Base-by-base conservation (phyloP, 352 stramenopile genomes). In the Phytophthora brassicae region DNA sequence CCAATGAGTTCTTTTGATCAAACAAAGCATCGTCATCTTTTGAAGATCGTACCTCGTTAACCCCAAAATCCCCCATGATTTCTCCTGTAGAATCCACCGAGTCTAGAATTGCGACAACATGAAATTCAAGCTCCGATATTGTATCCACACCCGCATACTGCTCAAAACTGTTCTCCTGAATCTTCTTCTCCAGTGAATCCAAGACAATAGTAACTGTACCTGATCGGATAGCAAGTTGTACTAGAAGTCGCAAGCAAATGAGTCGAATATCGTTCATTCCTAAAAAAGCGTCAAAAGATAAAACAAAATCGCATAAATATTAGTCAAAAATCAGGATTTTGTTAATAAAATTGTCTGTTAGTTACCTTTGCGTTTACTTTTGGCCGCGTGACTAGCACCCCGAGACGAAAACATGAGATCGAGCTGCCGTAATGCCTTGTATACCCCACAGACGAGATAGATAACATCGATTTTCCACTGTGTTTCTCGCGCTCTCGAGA, bases 401-500 rank as follows among this genome's bases (percentile, higher is more conserved):
- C 56, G 72, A 56, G 38, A 64, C n/a, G 23, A 62, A n/a, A 88
- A 54, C 64, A 88, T 88, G 43, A 72, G 72, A 39, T 89, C 75
- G 6, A 90, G 55, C 11, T 84, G 38, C 12, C 66, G 70, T 19
- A 89, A 51, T 3, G 87, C 38, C 22, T 73, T 77, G 47, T 89
- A 72, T 5, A 83, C 59, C 2, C 79, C 83, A 42, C 70, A 81
- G 2, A 92, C 73, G 12, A 92, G 68, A 60, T 90, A 89, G 23
- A 92, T 22, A 41, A 88, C 65, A 26, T 92, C 83, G 36, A 89
- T 90, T 38, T 90, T 92, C 79, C 79, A 92, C 51, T 92, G 81
- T 2, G 36, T 46, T 22, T 60, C 14, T 11, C 80, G 72, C 11
- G 73, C 57, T 26, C 79, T 70, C 4, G 81, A 88, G 1, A 86